Evolutionary conservation across 257 asterid genomes (phyloP), one percentile per base, ranked within the genome.

Genomic region (Primulina huaijiensis): DNA sequence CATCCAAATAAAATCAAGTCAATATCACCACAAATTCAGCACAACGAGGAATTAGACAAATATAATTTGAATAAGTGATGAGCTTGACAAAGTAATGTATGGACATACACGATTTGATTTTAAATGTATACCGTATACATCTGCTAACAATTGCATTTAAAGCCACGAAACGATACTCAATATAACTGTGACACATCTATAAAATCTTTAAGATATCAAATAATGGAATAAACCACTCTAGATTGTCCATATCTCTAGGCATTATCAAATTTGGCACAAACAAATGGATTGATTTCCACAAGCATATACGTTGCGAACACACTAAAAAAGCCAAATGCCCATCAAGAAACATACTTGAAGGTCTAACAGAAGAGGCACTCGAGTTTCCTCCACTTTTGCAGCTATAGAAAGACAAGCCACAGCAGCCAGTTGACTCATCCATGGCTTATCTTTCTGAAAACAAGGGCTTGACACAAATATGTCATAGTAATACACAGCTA

Each of bases 381-480:
- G 95, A 74, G 87, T 89, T 76, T 94, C 97, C 83, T 94, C 99
- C 82, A 94, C 81, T 70, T 94, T 94, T 0, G 99, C 96, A 83
- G 99, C 99, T 19, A 94, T 64, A 7, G 97, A 94, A 68, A 94
- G 90, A 68, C 96, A 94, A 63, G 99, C 96, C 29, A 94, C 97
- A 46, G 97, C 91, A 70, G 87, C 88, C 68, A 94, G 81, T 77
- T 94, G 99, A 77, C 89, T 82, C 97, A 84, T 91, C 99, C 97
- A 94, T 27, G 96, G 96, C 88, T 86, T 89, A 82, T 91, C 99
- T 35, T 75, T 84, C 90, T 89, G 95, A 72, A 91, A 86, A 70
- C 81, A 80, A 19, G 61, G 53, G 74, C 90, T 87, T 0, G 87
- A 65, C n/a, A 91, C 25, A 64, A 86, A 89, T 77, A 92, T 82